Percentiles rank a stretch among this genome's conserved stretches.
phyloP scores from a whole-genome alignment of 228 moss, liverwort and hornwort genomes.

The Sphagnum fallax region DNA sequence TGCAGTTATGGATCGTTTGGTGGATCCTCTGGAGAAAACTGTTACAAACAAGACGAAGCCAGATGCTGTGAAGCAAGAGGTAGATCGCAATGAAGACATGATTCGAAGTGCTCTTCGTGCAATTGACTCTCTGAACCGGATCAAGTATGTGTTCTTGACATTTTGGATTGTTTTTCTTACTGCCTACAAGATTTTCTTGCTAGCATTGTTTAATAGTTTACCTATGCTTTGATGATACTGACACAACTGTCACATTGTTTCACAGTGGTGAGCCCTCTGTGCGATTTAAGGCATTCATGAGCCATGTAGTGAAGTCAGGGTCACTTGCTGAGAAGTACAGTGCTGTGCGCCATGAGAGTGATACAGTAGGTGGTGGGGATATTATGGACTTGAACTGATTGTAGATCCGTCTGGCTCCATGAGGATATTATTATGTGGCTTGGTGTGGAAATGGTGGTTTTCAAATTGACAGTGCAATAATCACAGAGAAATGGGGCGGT shows the following conservation, averaged over 20 bases:
- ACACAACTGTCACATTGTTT: conserved; percentile 4
- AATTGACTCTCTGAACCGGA: conserved; percentile 87
- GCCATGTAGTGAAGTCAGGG: conserved; percentile 92
- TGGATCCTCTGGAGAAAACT: conserved; percentile 97
- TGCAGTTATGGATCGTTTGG: conserved; percentile 86
- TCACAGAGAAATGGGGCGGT: too few relatives aligned
- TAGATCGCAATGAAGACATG: conserved; percentile 99
- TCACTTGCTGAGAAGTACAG: conserved; percentile 95
- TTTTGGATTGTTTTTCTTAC: background rate
- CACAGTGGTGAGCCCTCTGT: conserved; percentile 93
- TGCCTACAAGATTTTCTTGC: background rate
- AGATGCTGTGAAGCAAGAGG: conserved; percentile 99
- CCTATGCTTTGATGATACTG: conserved; percentile 1
- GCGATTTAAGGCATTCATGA: conserved; percentile 97
- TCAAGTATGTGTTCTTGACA: conserved; percentile 47
- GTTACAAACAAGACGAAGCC: conserved; percentile 96
- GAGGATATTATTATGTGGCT: conserved; percentile 6
- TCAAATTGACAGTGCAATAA: conserved; percentile 2
- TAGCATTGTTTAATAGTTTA: background rate
- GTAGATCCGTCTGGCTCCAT: conserved; percentile 1
- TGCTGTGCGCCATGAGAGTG: conserved; percentile 98
- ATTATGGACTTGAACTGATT: conserved; percentile 88
- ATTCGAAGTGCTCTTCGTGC: conserved; percentile 97
- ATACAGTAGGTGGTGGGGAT: conserved; percentile 83
- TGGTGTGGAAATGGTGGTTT: conserved; percentile 8